These are phyloP conservation scores for Oryza rufipogon DNA, from an alignment of 176 grass and related monocot species.

Conservation along the genomic window DNA sequence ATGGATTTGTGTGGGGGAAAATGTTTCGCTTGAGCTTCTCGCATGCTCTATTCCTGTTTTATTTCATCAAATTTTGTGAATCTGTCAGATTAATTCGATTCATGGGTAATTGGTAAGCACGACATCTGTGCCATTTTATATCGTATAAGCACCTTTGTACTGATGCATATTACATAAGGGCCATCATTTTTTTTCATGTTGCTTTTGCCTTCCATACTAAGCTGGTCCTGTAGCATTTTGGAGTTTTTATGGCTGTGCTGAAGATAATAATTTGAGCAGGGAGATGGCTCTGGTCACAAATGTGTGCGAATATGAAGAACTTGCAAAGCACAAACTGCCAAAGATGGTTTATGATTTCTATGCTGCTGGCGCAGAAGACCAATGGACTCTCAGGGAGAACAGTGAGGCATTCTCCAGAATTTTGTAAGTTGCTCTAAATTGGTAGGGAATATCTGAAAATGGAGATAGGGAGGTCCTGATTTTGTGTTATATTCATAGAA, in stretches of 20 bases:
- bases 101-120: too few relatives aligned
- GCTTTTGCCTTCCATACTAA: too few relatives aligned
- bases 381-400: constrained; percentile 87
- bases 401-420: constrained; percentile 94
- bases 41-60: background rate
- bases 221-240: background rate
- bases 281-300: constrained; percentile 78
- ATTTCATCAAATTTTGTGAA: too few relatives aligned
- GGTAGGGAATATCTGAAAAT: background rate
- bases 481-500: too few relatives aligned
- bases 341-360: constrained; percentile 99
- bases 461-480: background rate
- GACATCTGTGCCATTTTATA: too few relatives aligned
- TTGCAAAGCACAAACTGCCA: constrained; percentile 71
- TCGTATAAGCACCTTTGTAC: too few relatives aligned
- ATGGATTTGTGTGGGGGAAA: background rate
- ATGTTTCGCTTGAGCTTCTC: background rate
- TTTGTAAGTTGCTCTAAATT: constrained; percentile 70
- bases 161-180: too few relatives aligned
- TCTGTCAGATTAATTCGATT: too few relatives aligned
- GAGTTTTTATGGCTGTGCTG: background rate
- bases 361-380: constrained; percentile 79
- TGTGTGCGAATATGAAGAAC: constrained; percentile 72
- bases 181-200: too few relatives aligned
- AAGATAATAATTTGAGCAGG: background rate